Percentiles rank a stretch among this genome's conserved stretches.
Conservation (phyloP, 148 eudicot genomes). For the Silene latifolia region DNA sequence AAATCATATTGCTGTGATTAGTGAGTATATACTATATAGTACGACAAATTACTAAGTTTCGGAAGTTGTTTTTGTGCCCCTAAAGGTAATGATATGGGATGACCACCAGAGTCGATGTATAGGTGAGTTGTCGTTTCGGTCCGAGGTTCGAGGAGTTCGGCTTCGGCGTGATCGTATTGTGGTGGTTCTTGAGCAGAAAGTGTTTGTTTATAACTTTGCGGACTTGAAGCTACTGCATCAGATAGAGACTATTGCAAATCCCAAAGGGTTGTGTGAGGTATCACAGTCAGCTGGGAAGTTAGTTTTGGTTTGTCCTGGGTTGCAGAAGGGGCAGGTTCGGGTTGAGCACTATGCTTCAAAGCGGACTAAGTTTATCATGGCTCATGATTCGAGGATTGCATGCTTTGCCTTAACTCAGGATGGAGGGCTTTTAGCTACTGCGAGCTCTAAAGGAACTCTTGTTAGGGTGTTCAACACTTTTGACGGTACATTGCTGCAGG, state of each 20-base stretch:
- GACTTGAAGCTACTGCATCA: constrained; percentile 79
- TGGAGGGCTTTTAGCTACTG: constrained; percentile 65
- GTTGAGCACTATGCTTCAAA: constrained; percentile 79
- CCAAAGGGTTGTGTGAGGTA: constrained; percentile 79
- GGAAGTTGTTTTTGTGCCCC: not conserved
- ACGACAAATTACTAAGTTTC: too few species aligned
- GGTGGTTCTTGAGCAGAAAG: constrained; percentile 76
- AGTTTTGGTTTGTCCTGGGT: constrained; percentile 76
- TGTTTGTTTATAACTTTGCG: constrained; percentile 72
- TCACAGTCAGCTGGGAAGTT: constrained; percentile 56
- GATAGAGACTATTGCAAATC: constrained; percentile 78
- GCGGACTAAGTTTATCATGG: constrained; percentile 80
- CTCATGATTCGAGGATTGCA: constrained; percentile 85
- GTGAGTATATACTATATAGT: too few species aligned
- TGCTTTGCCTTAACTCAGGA: constrained; percentile 75
- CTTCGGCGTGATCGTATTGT: constrained; percentile 69
- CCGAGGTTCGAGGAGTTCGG: constrained; percentile 74
- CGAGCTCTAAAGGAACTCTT: constrained; percentile 81
- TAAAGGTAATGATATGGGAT: constrained; percentile 69
- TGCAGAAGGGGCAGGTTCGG: constrained; percentile 81
- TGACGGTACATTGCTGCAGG: constrained; percentile 71
- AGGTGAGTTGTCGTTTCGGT: constrained; percentile 81
- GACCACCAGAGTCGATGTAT: constrained; percentile 85
- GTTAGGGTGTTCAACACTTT: constrained; percentile 63
- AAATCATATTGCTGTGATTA: too few species aligned